Percentiles rank a stretch among this genome's conserved stretches.
Conservation (phyloP, 2,329 filamentous ascomycete species). For the Fusarium paranaense region DNA sequence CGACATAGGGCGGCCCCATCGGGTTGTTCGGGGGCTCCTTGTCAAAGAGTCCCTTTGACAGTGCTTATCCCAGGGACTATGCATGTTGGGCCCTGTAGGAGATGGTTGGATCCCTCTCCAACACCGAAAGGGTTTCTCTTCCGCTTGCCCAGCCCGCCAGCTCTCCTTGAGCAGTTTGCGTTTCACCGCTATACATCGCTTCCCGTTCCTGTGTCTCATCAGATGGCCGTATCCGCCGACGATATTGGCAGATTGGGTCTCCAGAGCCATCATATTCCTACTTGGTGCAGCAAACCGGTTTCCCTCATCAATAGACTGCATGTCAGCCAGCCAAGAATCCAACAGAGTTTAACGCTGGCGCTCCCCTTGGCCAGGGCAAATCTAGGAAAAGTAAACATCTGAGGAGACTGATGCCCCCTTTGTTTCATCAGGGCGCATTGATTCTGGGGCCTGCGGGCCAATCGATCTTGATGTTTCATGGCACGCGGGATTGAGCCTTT, state of each 20-base stretch:
- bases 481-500: conserved; percentile 19
- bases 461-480: conserved; percentile 42
- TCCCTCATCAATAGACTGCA: not conserved
- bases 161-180: conserved; percentile 25
- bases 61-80: conserved; percentile 28
- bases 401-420: conserved; percentile 7
- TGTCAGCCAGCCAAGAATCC: conserved; percentile 2
- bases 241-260: conserved; percentile 6
- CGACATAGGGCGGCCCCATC: conserved; percentile 31
- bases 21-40: conserved; percentile 28
- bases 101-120: conserved; percentile 8
- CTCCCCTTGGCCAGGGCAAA: conserved; percentile 27
- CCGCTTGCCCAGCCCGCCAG: conserved; percentile 16
- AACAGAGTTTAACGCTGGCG: conserved; percentile 14
- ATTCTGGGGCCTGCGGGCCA: conserved; percentile 36
- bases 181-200: conserved; percentile 31
- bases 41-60: conserved; percentile 15
- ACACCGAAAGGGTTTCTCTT: conserved; percentile 1
- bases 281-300: not conserved
- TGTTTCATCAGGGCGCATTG: conserved; percentile 41
- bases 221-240: conserved; percentile 25
- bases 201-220: conserved; percentile 33
- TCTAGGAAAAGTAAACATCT: conserved; percentile 27
- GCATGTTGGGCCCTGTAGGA: conserved; percentile 42
- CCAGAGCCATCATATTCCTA: not conserved